Evolutionary conservation across 2,329 filamentous ascomycete genomes (phyloP).

Genomic region (Epichloe uncinata): DNA sequence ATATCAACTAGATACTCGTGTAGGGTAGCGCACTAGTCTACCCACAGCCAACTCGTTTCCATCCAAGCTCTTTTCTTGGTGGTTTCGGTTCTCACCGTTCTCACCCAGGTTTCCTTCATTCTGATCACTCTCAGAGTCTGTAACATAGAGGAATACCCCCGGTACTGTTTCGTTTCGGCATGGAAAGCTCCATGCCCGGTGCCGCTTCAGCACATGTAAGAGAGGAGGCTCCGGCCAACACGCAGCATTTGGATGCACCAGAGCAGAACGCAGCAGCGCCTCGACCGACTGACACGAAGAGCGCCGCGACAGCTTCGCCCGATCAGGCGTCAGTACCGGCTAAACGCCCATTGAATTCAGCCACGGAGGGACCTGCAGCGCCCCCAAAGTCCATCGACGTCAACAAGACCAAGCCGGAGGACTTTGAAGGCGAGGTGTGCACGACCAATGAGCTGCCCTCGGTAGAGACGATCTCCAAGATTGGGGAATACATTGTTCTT

Average conservation of each 20-base stretch:
- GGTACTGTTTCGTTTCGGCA: neutral
- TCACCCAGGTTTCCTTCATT: too few species aligned
- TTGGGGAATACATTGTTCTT: constrained; percentile 44
- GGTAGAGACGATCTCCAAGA: constrained; percentile 31
- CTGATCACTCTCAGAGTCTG: too few species aligned
- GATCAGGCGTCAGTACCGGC: neutral
- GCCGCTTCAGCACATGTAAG: neutral
- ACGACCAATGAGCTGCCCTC: constrained; percentile 44
- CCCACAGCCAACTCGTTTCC: too few species aligned
- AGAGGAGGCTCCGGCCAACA: neutral
- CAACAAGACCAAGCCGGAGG: constrained; percentile 28
- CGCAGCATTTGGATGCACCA: neutral
- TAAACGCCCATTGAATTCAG: neutral
- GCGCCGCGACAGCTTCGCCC: neutral
- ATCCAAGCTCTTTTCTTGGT: too few species aligned
- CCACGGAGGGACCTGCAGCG: neutral
- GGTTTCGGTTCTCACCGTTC: too few species aligned
- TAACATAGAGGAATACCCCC: too few species aligned
- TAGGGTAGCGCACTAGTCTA: too few species aligned
- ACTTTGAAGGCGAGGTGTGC: constrained; percentile 43
- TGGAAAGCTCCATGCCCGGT: neutral
- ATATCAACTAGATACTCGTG: too few species aligned
- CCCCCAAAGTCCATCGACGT: constrained; percentile 7
- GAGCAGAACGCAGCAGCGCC: neutral
- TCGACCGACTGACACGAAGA: neutral